Percentiles rank a stretch among this genome's conserved stretches.
Conservation (phyloP, 2,329 filamentous ascomycete genomes). For the Fusarium tuaranense region DNA sequence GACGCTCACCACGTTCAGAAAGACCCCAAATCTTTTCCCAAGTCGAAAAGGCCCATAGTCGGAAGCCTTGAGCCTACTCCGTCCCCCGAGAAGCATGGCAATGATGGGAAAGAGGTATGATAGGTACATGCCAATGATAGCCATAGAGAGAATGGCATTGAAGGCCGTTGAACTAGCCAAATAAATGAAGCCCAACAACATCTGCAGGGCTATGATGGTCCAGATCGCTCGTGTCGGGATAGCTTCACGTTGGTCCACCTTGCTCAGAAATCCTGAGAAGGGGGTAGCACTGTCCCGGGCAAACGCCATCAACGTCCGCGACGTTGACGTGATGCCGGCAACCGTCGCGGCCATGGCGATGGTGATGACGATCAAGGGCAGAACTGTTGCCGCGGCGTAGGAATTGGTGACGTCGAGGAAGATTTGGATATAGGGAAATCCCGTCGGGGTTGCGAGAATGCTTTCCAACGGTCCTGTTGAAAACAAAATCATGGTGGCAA, state of each 20-base stretch:
- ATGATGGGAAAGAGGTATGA: conserved; percentile 7
- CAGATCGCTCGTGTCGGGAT: neutral
- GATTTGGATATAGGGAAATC: conserved; percentile 11
- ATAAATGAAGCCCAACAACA: conserved; percentile 5
- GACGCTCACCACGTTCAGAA: neutral
- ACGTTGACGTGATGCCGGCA: neutral
- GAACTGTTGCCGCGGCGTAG: neutral
- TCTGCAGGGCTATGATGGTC: neutral
- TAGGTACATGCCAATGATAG: conserved; percentile 8
- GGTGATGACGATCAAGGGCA: neutral
- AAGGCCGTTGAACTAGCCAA: conserved; percentile 9
- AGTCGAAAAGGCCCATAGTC: neutral
- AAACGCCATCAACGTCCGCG: conserved; percentile 9
- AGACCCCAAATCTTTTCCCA: neutral
- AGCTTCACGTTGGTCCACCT: neutral
- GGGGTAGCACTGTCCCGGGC: conserved; percentile 1
- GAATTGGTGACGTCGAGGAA: neutral
- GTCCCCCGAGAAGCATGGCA: neutral
- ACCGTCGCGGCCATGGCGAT: conserved; percentile 11
- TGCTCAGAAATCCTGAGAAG: neutral
- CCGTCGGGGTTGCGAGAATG: conserved; percentile 2
- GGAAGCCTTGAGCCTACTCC: neutral
- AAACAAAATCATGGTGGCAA: conserved; percentile 6
- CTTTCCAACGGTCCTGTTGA: neutral
- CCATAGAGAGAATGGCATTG: conserved; percentile 17